A percentile compares a stretch with the other conserved stretches of the same genome.
phyloP scores from a whole-genome alignment of 371 early-diverging fungal genomes.

The Circinella umbellata region DNA sequence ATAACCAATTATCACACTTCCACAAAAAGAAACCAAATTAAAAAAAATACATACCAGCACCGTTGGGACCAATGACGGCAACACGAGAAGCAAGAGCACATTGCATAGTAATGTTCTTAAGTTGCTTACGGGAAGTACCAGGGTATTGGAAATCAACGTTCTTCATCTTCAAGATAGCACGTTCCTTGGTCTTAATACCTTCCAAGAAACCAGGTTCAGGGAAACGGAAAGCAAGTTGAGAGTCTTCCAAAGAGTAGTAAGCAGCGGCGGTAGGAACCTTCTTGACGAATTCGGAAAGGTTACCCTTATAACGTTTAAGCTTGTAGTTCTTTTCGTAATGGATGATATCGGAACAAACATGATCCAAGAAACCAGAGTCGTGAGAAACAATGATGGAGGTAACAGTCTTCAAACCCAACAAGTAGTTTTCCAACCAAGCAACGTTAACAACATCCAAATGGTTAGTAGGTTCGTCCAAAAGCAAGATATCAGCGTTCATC shows the following conservation, averaged over 20 bases:
- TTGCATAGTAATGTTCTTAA: conserved; percentile 65
- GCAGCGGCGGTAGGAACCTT: conserved; percentile 77
- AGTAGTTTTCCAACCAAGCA: conserved; percentile 84
- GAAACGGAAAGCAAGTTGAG: conserved; percentile 63
- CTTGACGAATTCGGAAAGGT: conserved; percentile 85
- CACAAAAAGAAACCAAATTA: too few relatives aligned
- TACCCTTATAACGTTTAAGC: conserved; percentile 83
- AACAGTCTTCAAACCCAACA: conserved; percentile 69
- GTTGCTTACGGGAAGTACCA: conserved; percentile 54
- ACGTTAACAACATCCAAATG: conserved; percentile 87
- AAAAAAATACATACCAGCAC: conserved; percentile 53
- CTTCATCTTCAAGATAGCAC: conserved; percentile 70
- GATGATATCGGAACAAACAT: conserved; percentile 82
- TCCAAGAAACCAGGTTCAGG: conserved; percentile 77
- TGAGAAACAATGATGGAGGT: conserved; percentile 90
- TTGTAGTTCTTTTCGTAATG: conserved; percentile 78
- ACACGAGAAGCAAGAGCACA: conserved; percentile 73
- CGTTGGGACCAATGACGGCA: conserved; percentile 77
- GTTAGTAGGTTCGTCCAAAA: conserved; percentile 94
- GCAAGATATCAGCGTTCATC: conserved; percentile 82
- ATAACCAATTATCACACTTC: too few relatives aligned
- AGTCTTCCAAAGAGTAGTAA: conserved; percentile 69
- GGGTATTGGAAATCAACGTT: conserved; percentile 73
- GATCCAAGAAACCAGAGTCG: conserved; percentile 89
- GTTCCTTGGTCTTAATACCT: conserved; percentile 77